Conservation (phyloP, 352 stramenopile genomes). For the Phytophthora pini region DNA sequence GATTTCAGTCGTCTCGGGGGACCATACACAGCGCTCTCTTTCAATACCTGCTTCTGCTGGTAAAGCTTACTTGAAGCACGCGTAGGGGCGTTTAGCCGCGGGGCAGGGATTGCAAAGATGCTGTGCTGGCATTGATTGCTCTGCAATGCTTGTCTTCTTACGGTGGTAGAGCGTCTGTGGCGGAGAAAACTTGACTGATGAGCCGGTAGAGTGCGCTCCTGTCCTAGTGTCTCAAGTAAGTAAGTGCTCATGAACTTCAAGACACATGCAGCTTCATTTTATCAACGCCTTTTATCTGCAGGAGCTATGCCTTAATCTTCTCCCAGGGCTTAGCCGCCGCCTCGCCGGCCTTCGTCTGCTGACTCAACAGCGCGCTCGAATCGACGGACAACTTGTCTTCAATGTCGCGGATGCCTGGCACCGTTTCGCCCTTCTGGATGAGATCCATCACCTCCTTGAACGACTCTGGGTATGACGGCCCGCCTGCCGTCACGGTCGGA, state of each 20-base stretch:
- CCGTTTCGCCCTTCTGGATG: slow-evolving; percentile 72
- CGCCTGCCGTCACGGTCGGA: slow-evolving; percentile 22
- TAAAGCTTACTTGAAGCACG: slow-evolving; percentile 17
- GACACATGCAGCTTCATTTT: slow-evolving; percentile 1
- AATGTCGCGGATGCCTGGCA: slow-evolving; percentile 79
- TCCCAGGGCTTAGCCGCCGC: slow-evolving; percentile 51
- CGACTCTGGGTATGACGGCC: slow-evolving; percentile 68
- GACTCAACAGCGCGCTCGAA: slow-evolving; percentile 34
- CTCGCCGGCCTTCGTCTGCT: slow-evolving; percentile 31
- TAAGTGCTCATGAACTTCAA: slow-evolving; percentile 13
- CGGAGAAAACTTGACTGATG: slow-evolving; percentile 1
- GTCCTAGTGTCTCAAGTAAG: not conserved
- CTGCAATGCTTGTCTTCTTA: not conserved
- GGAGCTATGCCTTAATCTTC: slow-evolving; percentile 37
- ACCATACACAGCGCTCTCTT: not conserved
- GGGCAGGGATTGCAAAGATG: slow-evolving; percentile 14
- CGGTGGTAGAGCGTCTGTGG: slow-evolving; percentile 5
- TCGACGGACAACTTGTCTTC: slow-evolving; percentile 80
- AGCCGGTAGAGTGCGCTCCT: not conserved
- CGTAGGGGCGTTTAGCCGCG: not conserved
- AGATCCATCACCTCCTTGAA: slow-evolving; percentile 82
- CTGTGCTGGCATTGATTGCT: not conserved
- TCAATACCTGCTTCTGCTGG: not conserved
- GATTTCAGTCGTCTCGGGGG: not conserved
- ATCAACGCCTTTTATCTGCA: slow-evolving; percentile 16